Percentiles rank a stretch among this genome's conserved stretches.
Conservation (phyloP, 2,329 filamentous ascomycete genomes). For the Fusarium brachygibbosum region DNA sequence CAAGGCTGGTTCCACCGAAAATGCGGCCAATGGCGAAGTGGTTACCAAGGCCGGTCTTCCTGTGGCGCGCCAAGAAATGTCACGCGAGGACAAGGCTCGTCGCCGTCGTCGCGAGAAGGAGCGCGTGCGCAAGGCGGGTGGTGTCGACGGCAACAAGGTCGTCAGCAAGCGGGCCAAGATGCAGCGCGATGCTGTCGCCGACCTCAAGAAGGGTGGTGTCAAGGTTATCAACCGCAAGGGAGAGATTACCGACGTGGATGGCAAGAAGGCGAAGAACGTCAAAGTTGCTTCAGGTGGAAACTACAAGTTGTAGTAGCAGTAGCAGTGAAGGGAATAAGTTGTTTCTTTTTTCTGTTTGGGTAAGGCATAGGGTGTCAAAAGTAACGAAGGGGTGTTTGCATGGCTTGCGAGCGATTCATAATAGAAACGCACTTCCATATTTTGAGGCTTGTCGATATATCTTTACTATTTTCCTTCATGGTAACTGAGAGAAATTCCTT, state of each 20-base stretch:
- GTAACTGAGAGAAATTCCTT: neutral
- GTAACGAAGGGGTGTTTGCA: conserved; percentile 34
- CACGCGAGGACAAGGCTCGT: conserved; percentile 84
- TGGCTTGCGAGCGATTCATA: conserved; percentile 44
- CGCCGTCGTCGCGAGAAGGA: conserved; percentile 87
- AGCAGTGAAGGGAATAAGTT: neutral
- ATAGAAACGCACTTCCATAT: conserved; percentile 41
- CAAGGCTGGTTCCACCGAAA: conserved; percentile 76
- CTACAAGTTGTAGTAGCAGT: conserved; percentile 73
- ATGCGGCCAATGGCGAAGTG: conserved; percentile 75
- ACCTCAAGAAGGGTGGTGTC: conserved; percentile 86
- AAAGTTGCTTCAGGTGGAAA: conserved; percentile 67
- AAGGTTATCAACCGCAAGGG: conserved; percentile 94
- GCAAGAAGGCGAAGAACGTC: conserved; percentile 75
- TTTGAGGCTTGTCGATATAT: conserved; percentile 29
- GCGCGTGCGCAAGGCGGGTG: conserved; percentile 78
- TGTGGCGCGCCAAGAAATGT: conserved; percentile 87
- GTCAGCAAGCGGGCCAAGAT: conserved; percentile 69
- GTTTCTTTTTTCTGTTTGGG: conserved; percentile 25
- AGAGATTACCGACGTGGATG: conserved; percentile 85
- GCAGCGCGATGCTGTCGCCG: conserved; percentile 68
- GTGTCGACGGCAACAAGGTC: conserved; percentile 59
- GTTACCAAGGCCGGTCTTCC: conserved; percentile 83
- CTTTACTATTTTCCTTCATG: conserved; percentile 2
- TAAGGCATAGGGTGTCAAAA: conserved; percentile 17